Conservation (phyloP, 1,284 basidiomycete genomes). For the Kwoniella shivajii region DNA sequence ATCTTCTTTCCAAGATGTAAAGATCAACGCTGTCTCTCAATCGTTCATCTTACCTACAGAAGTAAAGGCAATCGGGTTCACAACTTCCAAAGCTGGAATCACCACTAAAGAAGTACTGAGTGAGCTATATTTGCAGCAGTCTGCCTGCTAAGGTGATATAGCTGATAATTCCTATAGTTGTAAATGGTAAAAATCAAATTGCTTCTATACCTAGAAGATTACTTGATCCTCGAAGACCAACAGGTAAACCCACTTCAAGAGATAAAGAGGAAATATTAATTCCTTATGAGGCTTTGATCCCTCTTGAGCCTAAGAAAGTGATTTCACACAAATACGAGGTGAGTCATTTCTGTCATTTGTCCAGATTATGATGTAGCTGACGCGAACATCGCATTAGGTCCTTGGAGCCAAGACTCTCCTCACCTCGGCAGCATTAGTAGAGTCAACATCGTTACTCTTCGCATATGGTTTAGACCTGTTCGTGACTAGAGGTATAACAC, state of each 20-base stretch:
- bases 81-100: slow-evolving; percentile 84
- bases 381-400: slow-evolving; percentile 47
- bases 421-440: slow-evolving; percentile 79
- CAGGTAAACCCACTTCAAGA: slow-evolving; percentile 70
- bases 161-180: slow-evolving; percentile 59
- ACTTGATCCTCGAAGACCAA: slow-evolving; percentile 82
- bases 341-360: slow-evolving; percentile 25
- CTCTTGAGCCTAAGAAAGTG: slow-evolving; percentile 70
- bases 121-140: slow-evolving; percentile 57
- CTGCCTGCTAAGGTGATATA: too few species aligned
- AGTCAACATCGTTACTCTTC: slow-evolving; percentile 89
- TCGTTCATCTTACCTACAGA: slow-evolving; percentile 71
- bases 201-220: slow-evolving; percentile 72
- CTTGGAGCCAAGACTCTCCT: slow-evolving; percentile 67
- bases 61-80: slow-evolving; percentile 70
- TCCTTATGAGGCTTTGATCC: slow-evolving; percentile 78
- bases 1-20: slow-evolving; percentile 65
- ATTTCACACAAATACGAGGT: slow-evolving; percentile 79
- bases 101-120: slow-evolving; percentile 82
- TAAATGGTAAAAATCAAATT: slow-evolving; percentile 74
- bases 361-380: neutral
- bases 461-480: slow-evolving; percentile 86
- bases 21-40: slow-evolving; percentile 65
- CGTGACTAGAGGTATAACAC: slow-evolving; percentile 71
- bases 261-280: slow-evolving; percentile 85